A percentile compares a stretch with the other conserved stretches of the same genome.
Conservation (phyloP, 257 asterid genomes). For the Cinchona pubescens region DNA sequence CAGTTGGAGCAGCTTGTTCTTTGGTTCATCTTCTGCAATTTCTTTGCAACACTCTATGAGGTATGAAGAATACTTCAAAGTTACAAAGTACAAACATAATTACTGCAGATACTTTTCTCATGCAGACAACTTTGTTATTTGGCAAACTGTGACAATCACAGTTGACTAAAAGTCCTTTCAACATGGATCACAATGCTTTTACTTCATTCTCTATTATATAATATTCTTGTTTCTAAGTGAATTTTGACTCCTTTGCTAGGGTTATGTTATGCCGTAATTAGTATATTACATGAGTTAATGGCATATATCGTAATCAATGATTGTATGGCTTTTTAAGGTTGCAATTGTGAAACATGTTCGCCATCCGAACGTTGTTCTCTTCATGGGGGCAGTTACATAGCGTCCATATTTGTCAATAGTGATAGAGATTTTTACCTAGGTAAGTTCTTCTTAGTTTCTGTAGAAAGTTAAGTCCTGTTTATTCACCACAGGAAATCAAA, state of each 20-base stretch:
- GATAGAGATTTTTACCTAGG: conserved; percentile 96
- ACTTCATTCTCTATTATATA: not conserved
- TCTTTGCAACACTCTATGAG: not conserved
- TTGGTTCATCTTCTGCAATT: not conserved
- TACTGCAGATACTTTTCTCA: not conserved
- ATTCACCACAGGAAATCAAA: too few relatives aligned
- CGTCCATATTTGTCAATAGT: conserved; percentile 93
- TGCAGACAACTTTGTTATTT: not conserved
- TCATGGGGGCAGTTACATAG: conserved; percentile 97
- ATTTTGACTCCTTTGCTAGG: too few relatives aligned
- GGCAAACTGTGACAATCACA: not conserved
- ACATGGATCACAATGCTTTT: not conserved
- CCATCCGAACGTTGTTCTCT: conserved; percentile 93
- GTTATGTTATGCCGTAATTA: not conserved
- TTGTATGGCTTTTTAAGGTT: conserved; percentile 44
- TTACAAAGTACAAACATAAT: not conserved
- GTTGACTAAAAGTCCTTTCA: not conserved
- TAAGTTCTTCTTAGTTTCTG: conserved; percentile 18
- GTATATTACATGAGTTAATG: not conserved
- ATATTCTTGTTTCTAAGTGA: not conserved
- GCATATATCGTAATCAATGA: not conserved
- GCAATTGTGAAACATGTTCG: conserved; percentile 97
- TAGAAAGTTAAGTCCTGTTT: not conserved
- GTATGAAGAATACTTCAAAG: too few relatives aligned
- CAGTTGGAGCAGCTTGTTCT: not conserved